phyloP scores from a whole-genome alignment of 1,139 yeast species.

The Magnusiomyces starmeri region DNA sequence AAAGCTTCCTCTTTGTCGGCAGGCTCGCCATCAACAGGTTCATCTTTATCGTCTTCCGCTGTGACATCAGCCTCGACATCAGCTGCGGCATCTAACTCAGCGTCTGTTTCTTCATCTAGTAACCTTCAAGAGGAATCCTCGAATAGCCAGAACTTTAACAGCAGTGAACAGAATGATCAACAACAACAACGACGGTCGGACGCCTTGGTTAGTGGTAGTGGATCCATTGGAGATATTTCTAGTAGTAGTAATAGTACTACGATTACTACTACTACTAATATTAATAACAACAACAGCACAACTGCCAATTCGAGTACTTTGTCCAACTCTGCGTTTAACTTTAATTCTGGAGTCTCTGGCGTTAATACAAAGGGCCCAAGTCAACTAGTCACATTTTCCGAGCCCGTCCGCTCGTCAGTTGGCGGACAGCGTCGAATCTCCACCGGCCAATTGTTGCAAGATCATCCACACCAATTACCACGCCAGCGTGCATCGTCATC shows the following conservation, averaged over 20 bases:
- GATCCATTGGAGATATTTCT: no score
- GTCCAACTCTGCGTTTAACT: not conserved
- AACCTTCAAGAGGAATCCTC: not conserved
- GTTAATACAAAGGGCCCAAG: no score
- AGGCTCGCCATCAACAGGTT: no score
- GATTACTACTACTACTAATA: not conserved
- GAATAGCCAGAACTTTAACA: not conserved
- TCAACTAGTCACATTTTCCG: not conserved
- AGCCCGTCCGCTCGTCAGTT: no score
- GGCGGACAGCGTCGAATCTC: not conserved
- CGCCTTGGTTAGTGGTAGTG: no score
- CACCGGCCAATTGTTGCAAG: not conserved
- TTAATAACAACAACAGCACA: not conserved
- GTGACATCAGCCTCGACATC: slow-evolving; percentile 1
- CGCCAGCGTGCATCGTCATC: not conserved
- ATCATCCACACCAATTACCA: not conserved
- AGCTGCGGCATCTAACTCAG: not conserved
- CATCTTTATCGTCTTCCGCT: slow-evolving; percentile 3
- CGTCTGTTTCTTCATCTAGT: not conserved
- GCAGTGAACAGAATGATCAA: not conserved
- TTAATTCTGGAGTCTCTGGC: no score
- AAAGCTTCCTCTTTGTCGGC: not conserved
- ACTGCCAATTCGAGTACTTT: not conserved
- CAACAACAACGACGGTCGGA: not conserved
- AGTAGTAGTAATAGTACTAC: not conserved